Evolutionary conservation across 2,329 filamentous ascomycete genomes (phyloP).

Genomic region (Aspergillus quadrilineatus): DNA sequence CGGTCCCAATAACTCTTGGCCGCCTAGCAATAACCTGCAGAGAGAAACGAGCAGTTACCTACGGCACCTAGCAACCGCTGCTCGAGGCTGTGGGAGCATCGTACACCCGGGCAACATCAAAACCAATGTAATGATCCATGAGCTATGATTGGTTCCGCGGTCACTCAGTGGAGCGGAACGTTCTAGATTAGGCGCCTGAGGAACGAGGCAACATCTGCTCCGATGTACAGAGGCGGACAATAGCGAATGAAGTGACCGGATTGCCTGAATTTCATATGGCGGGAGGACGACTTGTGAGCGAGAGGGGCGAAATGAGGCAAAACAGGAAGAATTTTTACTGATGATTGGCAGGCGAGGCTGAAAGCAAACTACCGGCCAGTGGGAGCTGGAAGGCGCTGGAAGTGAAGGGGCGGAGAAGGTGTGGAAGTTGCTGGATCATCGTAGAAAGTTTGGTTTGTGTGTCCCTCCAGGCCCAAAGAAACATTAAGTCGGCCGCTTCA

Average conservation of each 20-base stretch:
- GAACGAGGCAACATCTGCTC: constrained; percentile 2
- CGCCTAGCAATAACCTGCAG: too few species aligned
- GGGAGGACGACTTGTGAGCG: background rate
- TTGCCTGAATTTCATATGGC: background rate
- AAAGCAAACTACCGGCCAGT: background rate
- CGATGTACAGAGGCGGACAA: background rate
- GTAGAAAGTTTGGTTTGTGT: constrained; percentile 31
- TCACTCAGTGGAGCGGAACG: constrained; percentile 29
- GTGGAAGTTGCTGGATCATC: constrained; percentile 43
- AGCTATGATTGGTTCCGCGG: constrained; percentile 17
- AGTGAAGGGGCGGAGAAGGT: constrained; percentile 14
- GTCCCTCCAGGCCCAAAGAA: constrained; percentile 20
- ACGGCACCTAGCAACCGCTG: too few species aligned
- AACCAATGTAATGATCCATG: background rate
- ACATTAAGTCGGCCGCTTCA: constrained; percentile 30
- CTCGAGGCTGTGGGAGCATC: background rate
- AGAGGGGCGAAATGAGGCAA: background rate
- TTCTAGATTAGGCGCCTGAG: constrained; percentile 33
- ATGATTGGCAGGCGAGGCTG: constrained; percentile 9
- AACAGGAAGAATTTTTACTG: background rate
- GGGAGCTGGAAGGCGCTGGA: constrained; percentile 17
- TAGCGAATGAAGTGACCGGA: background rate
- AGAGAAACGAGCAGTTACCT: too few species aligned
- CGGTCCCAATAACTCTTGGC: too few species aligned
- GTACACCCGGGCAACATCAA: background rate